These are phyloP conservation scores for Candida tammaniensis DNA, from an alignment of 805 yeast genomes.

Conservation along the genomic window DNA sequence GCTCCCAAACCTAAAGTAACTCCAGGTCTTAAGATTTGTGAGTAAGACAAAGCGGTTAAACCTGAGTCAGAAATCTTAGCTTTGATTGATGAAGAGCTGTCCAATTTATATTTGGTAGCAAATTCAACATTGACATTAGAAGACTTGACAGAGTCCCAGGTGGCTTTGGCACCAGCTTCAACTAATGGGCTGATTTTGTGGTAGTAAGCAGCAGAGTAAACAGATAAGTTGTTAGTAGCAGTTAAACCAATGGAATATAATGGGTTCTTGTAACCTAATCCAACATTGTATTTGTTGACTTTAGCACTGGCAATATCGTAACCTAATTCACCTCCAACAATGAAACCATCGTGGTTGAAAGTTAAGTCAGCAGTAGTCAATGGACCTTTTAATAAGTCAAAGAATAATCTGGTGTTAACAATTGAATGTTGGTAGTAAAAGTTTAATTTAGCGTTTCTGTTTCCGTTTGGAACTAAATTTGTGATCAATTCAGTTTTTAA, in stretches of 20 bases:
- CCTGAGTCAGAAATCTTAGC: conserved; percentile 97
- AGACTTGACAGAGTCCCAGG: conserved; percentile 84
- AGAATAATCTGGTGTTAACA: conserved; percentile 90
- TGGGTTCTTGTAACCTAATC: conserved; percentile 88
- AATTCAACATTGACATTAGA: conserved; percentile 89
- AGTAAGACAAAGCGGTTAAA: conserved; percentile 88
- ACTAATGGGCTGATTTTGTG: conserved; percentile 88
- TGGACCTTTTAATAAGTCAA: conserved; percentile 94
- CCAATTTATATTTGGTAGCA: conserved; percentile 92
- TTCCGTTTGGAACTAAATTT: conserved; percentile 77
- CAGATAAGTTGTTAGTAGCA: conserved; percentile 81
- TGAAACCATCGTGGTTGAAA: conserved; percentile 92
- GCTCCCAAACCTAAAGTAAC: conserved; percentile 96
- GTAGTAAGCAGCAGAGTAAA: conserved; percentile 94
- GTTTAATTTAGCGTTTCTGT: conserved; percentile 86
- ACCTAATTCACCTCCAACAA: conserved; percentile 96
- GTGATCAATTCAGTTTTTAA: conserved; percentile 90
- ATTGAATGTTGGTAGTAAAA: conserved; percentile 89
- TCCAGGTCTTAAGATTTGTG: conserved; percentile 93
- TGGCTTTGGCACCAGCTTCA: conserved; percentile 98
- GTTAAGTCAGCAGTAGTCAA: conserved; percentile 92
- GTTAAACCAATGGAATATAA: conserved; percentile 82
- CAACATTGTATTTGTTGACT: conserved; percentile 90
- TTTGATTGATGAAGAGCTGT: conserved; percentile 85
- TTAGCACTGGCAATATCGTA: conserved; percentile 93